Percentiles rank a stretch among this genome's conserved stretches.
Evolutionary conservation across 2,329 filamentous ascomycete species (phyloP).

Genomic region (Didymella lethalis): DNA sequence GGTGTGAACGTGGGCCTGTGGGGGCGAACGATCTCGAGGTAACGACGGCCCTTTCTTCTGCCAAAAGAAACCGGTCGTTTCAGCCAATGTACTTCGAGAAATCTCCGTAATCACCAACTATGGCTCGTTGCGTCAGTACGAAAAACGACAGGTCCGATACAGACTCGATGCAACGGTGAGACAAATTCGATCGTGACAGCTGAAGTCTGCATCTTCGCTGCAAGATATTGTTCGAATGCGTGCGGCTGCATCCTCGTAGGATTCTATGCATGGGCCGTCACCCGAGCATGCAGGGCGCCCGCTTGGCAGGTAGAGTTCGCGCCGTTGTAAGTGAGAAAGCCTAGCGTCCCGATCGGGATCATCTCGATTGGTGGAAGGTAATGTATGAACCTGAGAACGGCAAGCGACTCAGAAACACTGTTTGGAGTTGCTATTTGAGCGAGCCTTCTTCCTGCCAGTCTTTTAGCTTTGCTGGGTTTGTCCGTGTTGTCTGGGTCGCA

Average conservation of each 20-base stretch:
- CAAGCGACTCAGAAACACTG: too few species aligned
- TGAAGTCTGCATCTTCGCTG: neutral
- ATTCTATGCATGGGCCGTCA: neutral
- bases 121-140: neutral
- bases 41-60: constrained; percentile 12
- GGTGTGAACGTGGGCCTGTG: neutral
- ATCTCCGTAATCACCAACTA: neutral
- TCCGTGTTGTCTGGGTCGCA: neutral
- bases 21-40: constrained; percentile 6
- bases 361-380: neutral
- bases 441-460: neutral
- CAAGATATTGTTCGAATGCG: neutral
- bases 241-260: neutral
- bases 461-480: neutral
- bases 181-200: constrained; percentile 12
- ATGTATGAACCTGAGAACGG: neutral
- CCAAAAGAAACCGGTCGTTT: constrained; percentile 17
- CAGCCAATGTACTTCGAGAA: constrained; percentile 6
- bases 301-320: constrained; percentile 1
- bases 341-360: constrained; percentile 5
- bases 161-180: constrained; percentile 6
- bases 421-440: neutral
- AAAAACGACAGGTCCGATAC: neutral
- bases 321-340: constrained; percentile 1
- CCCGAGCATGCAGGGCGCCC: constrained; percentile 3